Evolutionary conservation across 2,329 filamentous ascomycete species (phyloP).

Genomic region (Calonectria pauciramosa): DNA sequence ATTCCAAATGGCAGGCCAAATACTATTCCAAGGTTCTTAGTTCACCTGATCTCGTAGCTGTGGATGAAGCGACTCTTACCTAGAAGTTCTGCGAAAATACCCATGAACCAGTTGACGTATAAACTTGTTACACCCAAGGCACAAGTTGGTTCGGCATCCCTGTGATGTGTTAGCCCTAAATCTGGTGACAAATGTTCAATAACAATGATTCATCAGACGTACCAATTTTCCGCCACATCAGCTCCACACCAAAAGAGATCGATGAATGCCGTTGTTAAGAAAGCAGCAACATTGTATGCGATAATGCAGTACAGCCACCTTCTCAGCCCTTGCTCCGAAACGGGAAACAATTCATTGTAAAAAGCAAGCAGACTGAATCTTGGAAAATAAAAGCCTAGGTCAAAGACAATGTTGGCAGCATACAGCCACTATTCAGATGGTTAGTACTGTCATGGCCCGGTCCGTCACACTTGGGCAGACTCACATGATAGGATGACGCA

Average conservation of each 20-base stretch:
- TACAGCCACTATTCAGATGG: background rate
- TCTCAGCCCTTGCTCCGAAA: slow-evolving; percentile 3
- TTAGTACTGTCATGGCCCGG: background rate
- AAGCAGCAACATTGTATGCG: background rate
- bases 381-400: background rate
- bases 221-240: background rate
- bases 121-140: background rate
- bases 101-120: slow-evolving; percentile 1
- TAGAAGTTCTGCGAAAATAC: background rate
- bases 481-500: background rate
- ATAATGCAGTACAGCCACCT: background rate
- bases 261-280: background rate
- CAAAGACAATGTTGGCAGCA: background rate
- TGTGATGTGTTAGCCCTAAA: background rate
- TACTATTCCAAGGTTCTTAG: background rate
- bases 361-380: background rate
- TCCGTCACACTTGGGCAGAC: background rate
- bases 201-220: background rate
- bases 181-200: background rate
- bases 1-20: slow-evolving; percentile 5
- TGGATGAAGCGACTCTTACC: background rate
- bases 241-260: slow-evolving; percentile 1
- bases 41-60: background rate
- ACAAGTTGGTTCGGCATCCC: background rate
- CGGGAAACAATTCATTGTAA: slow-evolving; percentile 3